Percentiles rank a stretch among this genome's conserved stretches.
Conservation (phyloP, 1,284 basidiomycete species). For the Ustilago trichophora region DNA sequence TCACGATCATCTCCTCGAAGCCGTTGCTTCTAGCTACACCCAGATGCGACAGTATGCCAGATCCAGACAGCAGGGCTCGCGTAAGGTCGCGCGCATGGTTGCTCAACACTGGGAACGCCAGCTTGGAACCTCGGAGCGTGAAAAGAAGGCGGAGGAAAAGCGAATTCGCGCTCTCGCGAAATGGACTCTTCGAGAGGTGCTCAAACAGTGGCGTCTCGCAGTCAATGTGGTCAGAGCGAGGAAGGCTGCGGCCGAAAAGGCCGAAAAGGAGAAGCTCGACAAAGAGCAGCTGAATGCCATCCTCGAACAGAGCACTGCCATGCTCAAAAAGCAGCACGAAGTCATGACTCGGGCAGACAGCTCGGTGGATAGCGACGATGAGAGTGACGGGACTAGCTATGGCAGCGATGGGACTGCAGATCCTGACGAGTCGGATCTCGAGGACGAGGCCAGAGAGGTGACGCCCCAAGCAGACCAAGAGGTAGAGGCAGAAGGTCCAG, state of each 20-base stretch:
- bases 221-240: constrained; percentile 83
- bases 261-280: constrained; percentile 75
- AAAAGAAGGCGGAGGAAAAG: constrained; percentile 75
- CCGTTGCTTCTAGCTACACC: constrained; percentile 25
- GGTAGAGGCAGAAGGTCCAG: constrained; percentile 7
- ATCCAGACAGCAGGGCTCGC: constrained; percentile 63
- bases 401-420: constrained; percentile 32
- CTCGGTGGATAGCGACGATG: constrained; percentile 22
- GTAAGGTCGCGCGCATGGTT: constrained; percentile 76
- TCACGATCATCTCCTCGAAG: constrained; percentile 51
- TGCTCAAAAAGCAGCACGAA: constrained; percentile 76
- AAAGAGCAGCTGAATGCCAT: constrained; percentile 90
- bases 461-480: constrained; percentile 35
- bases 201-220: constrained; percentile 87
- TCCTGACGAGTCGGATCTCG: constrained; percentile 14
- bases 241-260: constrained; percentile 72
- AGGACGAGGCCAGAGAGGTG: constrained; percentile 16
- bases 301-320: constrained; percentile 85
- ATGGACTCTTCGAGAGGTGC: constrained; percentile 76
- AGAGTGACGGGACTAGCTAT: constrained; percentile 38
- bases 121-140: constrained; percentile 73
- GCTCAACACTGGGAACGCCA: constrained; percentile 81
- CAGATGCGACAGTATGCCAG: constrained; percentile 62
- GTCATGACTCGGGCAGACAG: constrained; percentile 55
- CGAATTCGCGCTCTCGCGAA: constrained; percentile 77